Conservation (phyloP, 2,329 filamentous ascomycete genomes). For the Stagonosporopsis vannaccii region DNA sequence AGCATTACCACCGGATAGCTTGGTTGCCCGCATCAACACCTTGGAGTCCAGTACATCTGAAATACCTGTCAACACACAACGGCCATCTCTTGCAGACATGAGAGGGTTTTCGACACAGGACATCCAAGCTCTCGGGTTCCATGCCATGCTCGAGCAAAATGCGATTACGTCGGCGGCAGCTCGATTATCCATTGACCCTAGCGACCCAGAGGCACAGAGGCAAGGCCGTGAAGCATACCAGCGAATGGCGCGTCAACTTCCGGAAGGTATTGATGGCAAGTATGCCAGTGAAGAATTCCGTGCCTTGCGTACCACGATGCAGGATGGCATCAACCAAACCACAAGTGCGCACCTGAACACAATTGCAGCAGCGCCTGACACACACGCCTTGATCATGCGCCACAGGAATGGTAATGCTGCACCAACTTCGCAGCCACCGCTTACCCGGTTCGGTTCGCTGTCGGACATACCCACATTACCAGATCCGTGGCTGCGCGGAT, state of each 20-base stretch:
- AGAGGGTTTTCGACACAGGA: conserved; percentile 35
- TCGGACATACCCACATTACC: conserved; percentile 26
- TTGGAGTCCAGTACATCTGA: conserved; percentile 34
- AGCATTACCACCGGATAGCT: conserved; percentile 23
- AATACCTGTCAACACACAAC: conserved; percentile 14
- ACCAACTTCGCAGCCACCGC: conserved; percentile 20
- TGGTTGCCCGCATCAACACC: conserved; percentile 41
- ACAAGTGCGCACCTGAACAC: conserved; percentile 36
- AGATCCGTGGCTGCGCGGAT: conserved; percentile 33
- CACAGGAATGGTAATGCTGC: conserved; percentile 14
- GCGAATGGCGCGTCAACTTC: conserved; percentile 47
- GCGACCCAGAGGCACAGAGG: conserved; percentile 48
- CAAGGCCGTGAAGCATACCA: conserved; percentile 51
- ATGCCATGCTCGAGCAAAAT: conserved; percentile 56
- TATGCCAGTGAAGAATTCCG: conserved; percentile 51
- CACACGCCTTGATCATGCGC: conserved; percentile 34
- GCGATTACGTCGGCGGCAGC: conserved; percentile 50
- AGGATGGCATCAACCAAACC: conserved; percentile 49
- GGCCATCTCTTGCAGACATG: conserved; percentile 22
- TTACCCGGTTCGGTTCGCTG: conserved; percentile 21
- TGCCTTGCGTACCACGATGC: conserved; percentile 40
- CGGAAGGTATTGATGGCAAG: conserved; percentile 47
- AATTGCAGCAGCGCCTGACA: conserved; percentile 29
- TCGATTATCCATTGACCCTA: conserved; percentile 40
- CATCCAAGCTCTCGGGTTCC: conserved; percentile 51